Evolutionary conservation across 2,329 filamentous ascomycete species (phyloP), one percentile per base, ranked within the genome.

Genomic region (Aspergillus melleus): DNA sequence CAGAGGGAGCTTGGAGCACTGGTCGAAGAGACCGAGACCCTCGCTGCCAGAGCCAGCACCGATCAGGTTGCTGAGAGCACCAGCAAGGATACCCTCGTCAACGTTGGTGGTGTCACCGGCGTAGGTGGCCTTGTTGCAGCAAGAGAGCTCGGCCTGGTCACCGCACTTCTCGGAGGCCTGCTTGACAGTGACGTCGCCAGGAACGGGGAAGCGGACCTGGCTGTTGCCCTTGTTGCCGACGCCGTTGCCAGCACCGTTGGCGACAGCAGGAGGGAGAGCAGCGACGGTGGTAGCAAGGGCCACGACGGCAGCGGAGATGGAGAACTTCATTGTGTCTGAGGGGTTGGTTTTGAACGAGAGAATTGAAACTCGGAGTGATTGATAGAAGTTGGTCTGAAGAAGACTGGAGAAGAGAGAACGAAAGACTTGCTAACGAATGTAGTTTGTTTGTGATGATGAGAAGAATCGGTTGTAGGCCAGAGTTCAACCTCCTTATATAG

Each of bases 1-100:
- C 54, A 76, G 32, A 47, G 69, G 65, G 46, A 78, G 70, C 70
- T 76, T 76, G 69, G 74, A 75, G 75, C 76, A 78, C 71, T 76
- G 70, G 64, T 77, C 67, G 67, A 77, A 77, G 63, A 78, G 69
- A 70, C 72, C 74, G 29, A 77, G 63, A 61, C 74, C 71, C 54
- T 71, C 60, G 39, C 72, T 57, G 57, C 72, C 71, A 49, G 74
- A 70, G 55, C 72, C 72, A 60, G 64, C 61, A 61, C 73, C 71
- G 63, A 77, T 64, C 26, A 77, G 67, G 67, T 72, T 70, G 64
- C 62, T 62, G 58, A 77, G 71, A 36, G 68, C 63, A 63, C 74
- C 73, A 51, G 66, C 65, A 16, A 76, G 73, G 36, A 74, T 63
- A 57, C 74, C 74, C 20, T 65, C 64, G 60, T 67, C 66, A 61